These are phyloP conservation scores for Yarrowia keelungensis DNA, from an alignment of 805 yeast species.

Conservation along the genomic window DNA sequence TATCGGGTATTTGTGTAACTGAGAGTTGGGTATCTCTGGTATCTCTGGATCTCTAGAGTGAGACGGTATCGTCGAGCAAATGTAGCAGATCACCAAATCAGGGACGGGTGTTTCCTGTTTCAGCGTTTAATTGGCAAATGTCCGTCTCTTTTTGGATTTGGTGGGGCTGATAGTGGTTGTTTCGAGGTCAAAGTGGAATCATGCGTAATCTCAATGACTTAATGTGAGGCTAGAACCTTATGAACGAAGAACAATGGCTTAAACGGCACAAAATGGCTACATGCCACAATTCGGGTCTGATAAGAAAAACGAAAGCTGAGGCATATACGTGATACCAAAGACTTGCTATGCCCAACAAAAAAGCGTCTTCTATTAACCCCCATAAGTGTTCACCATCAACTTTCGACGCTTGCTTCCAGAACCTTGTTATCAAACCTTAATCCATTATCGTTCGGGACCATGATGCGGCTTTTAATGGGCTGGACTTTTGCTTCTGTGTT, in stretches of 20 bases:
- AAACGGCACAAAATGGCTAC: not conserved
- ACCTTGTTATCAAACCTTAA: not conserved
- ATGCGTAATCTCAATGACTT: slow-evolving; percentile 19
- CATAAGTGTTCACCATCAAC: not conserved
- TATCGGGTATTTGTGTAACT: slow-evolving; percentile 24
- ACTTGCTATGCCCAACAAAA: too few relatives aligned
- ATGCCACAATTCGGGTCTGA: not conserved
- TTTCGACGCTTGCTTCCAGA: not conserved
- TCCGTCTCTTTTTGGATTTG: slow-evolving; percentile 22
- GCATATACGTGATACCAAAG: too few relatives aligned
- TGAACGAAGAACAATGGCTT: not conserved
- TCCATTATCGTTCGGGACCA: slow-evolving; percentile 4
- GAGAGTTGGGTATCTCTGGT: slow-evolving; percentile 17
- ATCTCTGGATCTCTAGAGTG: slow-evolving; percentile 5
- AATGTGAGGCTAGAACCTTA: slow-evolving; percentile 21
- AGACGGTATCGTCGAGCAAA: slow-evolving; percentile 32
- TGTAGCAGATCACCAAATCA: slow-evolving; percentile 28
- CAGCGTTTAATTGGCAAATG: slow-evolving; percentile 14
- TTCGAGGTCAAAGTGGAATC: slow-evolving; percentile 13
- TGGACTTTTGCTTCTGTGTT: slow-evolving; percentile 10
- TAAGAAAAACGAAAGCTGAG: not conserved
- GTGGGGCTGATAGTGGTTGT: slow-evolving; percentile 25
- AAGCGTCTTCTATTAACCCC: not conserved
- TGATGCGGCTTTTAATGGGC: slow-evolving; percentile 27
- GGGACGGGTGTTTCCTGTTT: slow-evolving; percentile 25